Base-by-base conservation (phyloP, 768 basidiomycete genomes). In the Postia placenta region DNA sequence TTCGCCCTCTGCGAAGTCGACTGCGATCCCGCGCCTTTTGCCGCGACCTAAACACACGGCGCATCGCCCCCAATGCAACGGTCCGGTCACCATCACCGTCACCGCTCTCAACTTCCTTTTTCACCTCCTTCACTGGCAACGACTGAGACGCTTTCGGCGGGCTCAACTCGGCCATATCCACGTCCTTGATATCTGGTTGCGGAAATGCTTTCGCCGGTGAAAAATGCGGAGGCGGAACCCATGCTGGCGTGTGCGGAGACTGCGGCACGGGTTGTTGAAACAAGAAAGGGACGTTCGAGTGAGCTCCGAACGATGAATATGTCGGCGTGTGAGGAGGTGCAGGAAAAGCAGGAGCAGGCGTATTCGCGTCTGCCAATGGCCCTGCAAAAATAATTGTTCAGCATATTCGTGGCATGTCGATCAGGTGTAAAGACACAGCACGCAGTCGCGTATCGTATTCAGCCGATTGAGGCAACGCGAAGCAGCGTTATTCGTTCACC, bases 101-200 rank as follows among this genome's bases (percentile, higher is more conserved):
- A 38, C 74, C 74, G 23, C 36, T 51, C 12, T 50, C 54, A 27
- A 27, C 25, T 3, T 41, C 43, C 11, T 44, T 45, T 2, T 22
- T 38, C 17, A 39, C 49, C 5, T 37, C 46, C 17, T 55, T 55
- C 36, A 50, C 53, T 2, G 47, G 50, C 1, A 44, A 36, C 7
- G 48, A 35, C 6, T 48, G 37, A 11, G 22, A 72, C 15, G 58
- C 59, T 52, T 71, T 78, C 19, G 74, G 72, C 26, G 85, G 85
- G 57, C 83, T 88, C 12, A 69, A 64, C 45, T 90, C 88, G 5
- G 74, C 69, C 87, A 91, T 90, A 60, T 86, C 84, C 17, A 91
- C 71, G 61, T 90, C 88, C 25, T 71, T 73, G 22, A 78, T 56
- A 57, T 88, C 85, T 23, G 69, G 67, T 37, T 67, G 68, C 27